Conservation (phyloP, 1,284 basidiomycete genomes). For the Rhizoctonia solani region DNA sequence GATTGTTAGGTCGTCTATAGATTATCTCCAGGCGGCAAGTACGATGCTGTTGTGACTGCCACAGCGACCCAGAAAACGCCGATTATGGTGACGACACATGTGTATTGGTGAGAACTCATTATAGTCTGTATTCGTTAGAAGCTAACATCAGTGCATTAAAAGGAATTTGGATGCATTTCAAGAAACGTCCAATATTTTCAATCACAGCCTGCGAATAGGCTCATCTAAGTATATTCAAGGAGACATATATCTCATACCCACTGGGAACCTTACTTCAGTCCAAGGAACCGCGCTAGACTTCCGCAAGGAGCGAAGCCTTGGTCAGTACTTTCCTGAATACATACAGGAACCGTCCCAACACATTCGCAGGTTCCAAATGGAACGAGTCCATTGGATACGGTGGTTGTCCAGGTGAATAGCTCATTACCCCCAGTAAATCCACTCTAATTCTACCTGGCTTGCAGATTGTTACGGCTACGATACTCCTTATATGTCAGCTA, state of each 20-base stretch:
- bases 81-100: constrained; percentile 55
- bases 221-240: constrained; percentile 51
- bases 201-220: constrained; percentile 50
- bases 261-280: constrained; percentile 49
- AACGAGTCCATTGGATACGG: constrained; percentile 33
- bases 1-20: constrained; percentile 59
- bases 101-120: constrained; percentile 49
- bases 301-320: constrained; percentile 50
- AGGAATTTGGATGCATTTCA: constrained; percentile 64
- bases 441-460: not conserved
- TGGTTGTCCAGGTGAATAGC: constrained; percentile 25
- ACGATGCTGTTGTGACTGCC: constrained; percentile 54
- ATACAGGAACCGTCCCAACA: not conserved
- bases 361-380: constrained; percentile 18
- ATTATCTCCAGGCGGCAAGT: constrained; percentile 53
- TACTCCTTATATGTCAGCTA: constrained; percentile 50
- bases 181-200: constrained; percentile 51
- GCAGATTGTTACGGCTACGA: constrained; percentile 53
- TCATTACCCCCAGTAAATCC: not conserved
- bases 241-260: constrained; percentile 51
- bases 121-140: constrained; percentile 45
- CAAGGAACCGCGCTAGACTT: constrained; percentile 54
- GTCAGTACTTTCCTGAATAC: constrained; percentile 40
- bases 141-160: constrained; percentile 40
- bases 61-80: constrained; percentile 58